These are phyloP conservation scores for Singerocomus inundabilis DNA, from an alignment of 1,284 basidiomycete genomes.

Conservation along the genomic window DNA sequence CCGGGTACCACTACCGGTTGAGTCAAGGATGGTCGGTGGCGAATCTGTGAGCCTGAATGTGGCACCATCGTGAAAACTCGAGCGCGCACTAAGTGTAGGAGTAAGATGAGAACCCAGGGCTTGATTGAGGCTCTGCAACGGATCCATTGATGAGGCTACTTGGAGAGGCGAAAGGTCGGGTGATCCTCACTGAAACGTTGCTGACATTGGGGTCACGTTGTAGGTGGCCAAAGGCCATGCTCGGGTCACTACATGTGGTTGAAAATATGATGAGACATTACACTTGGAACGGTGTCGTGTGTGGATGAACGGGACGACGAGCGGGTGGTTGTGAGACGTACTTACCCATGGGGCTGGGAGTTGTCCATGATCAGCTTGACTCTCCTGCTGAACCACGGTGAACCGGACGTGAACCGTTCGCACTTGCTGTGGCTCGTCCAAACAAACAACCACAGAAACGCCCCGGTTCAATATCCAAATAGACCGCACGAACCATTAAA, in stretches of 20 bases:
- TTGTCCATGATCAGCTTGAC: slow-evolving; percentile 30
- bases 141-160: slow-evolving; percentile 5
- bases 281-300: slow-evolving; percentile 1
- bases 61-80: slow-evolving; percentile 29
- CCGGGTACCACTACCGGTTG: slow-evolving; percentile 25
- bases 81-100: slow-evolving; percentile 29
- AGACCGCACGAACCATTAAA: slow-evolving; percentile 20
- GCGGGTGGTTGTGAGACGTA: slow-evolving; percentile 14
- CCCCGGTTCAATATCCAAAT: slow-evolving; percentile 22
- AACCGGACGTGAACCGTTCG: slow-evolving; percentile 38
- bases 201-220: slow-evolving; percentile 36
- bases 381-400: slow-evolving; percentile 34
- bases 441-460: slow-evolving; percentile 25
- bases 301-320: background rate
- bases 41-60: slow-evolving; percentile 33
- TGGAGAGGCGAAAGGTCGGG: background rate
- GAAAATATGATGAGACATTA: slow-evolving; percentile 19
- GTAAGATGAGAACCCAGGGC: slow-evolving; percentile 35
- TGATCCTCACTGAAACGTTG: slow-evolving; percentile 33
- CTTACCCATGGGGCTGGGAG: slow-evolving; percentile 37
- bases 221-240: slow-evolving; percentile 35
- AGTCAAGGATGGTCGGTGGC: slow-evolving; percentile 33
- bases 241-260: slow-evolving; percentile 26
- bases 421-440: slow-evolving; percentile 30
- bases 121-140: slow-evolving; percentile 35